Evolutionary conservation across 2,329 filamentous ascomycete genomes (phyloP).

Genomic region (Colletotrichum sp.): DNA sequence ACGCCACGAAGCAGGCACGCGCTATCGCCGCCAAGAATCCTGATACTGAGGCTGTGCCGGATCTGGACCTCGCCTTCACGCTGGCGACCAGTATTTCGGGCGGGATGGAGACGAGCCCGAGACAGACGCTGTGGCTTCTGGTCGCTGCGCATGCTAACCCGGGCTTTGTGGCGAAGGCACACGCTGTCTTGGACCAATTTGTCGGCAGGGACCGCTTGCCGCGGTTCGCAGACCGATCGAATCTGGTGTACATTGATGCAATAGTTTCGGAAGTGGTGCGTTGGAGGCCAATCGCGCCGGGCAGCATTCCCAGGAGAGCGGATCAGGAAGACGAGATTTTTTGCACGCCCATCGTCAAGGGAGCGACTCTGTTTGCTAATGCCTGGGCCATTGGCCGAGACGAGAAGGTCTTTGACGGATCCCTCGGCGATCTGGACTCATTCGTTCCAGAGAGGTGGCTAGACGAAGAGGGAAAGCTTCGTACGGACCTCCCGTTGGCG

Average conservation of each 20-base stretch:
- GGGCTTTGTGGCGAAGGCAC: slow-evolving; percentile 32
- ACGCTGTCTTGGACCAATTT: slow-evolving; percentile 43
- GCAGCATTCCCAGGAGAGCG: slow-evolving; percentile 43
- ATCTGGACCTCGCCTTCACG: slow-evolving; percentile 37
- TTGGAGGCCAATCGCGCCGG: slow-evolving; percentile 45
- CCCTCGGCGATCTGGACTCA: slow-evolving; percentile 22
- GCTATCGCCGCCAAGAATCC: slow-evolving; percentile 32
- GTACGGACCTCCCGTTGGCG: slow-evolving; percentile 33
- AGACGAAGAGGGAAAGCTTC: slow-evolving; percentile 2
- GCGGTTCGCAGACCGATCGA: slow-evolving; percentile 38
- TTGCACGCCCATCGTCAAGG: slow-evolving; percentile 47
- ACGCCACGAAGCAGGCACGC: slow-evolving; percentile 33
- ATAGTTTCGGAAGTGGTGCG: slow-evolving; percentile 47
- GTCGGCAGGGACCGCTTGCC: slow-evolving; percentile 45
- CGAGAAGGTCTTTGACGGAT: slow-evolving; percentile 42
- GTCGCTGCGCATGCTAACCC: slow-evolving; percentile 34
- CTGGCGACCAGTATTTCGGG: slow-evolving; percentile 35
- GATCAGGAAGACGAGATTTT: slow-evolving; percentile 38
- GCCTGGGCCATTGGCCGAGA: slow-evolving; percentile 42
- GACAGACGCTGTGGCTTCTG: slow-evolving; percentile 34
- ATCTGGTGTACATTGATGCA: slow-evolving; percentile 47
- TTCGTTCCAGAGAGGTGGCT: slow-evolving; percentile 39
- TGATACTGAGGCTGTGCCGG: slow-evolving; percentile 19
- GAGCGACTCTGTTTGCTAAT: slow-evolving; percentile 47
- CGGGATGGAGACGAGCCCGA: slow-evolving; percentile 34